These are phyloP conservation scores for Fusarium fujikuroi DNA, from an alignment of 2,329 filamentous ascomycete species.

Conservation along the genomic window DNA sequence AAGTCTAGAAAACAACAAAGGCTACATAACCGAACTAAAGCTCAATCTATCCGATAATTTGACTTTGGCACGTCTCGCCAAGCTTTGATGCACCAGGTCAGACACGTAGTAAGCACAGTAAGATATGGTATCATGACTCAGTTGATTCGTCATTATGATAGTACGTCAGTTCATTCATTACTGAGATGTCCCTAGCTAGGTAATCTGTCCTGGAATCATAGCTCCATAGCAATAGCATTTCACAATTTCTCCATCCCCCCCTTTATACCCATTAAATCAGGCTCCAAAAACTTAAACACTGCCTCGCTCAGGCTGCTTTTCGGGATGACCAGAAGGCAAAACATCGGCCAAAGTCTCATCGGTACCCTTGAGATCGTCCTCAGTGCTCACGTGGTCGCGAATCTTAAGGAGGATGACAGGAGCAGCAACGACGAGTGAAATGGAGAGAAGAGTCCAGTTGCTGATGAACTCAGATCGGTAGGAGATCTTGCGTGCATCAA, in stretches of 20 bases:
- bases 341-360: slow-evolving; percentile 86
- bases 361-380: slow-evolving; percentile 85
- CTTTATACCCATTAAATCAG: neutral
- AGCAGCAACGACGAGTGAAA: slow-evolving; percentile 78
- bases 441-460: slow-evolving; percentile 79
- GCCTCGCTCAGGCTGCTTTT: slow-evolving; percentile 25
- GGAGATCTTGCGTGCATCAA: slow-evolving; percentile 54
- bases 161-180: slow-evolving; percentile 13
- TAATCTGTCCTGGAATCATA: neutral
- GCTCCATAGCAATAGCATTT: neutral
- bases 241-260: neutral
- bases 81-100: neutral
- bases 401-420: slow-evolving; percentile 85
- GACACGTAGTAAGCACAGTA: neutral
- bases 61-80: neutral
- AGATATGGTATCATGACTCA: neutral
- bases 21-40: neutral
- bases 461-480: slow-evolving; percentile 78
- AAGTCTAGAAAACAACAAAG: neutral
- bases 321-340: slow-evolving; percentile 25
- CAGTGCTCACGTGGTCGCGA: slow-evolving; percentile 80
- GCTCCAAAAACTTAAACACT: neutral
- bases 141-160: neutral
- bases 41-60: neutral
- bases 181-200: neutral